Conservation (phyloP, 2,329 filamentous ascomycete species). For the Sporothrix brunneoviolacea region DNA sequence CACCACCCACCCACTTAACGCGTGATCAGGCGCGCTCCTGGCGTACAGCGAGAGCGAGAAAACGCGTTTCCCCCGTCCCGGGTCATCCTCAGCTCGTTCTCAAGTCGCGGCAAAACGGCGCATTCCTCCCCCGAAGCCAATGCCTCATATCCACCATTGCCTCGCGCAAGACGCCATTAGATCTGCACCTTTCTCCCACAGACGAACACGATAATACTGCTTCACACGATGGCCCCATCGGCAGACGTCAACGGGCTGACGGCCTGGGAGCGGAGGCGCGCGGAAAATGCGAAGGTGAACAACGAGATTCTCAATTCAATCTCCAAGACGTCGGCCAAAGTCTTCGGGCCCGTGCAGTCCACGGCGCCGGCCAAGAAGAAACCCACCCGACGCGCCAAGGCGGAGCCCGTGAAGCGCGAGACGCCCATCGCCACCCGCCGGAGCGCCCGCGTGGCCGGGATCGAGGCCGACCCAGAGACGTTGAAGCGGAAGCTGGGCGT, state of each 20-base stretch:
- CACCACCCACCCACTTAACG: constrained; percentile 10
- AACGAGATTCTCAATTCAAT: constrained; percentile 74
- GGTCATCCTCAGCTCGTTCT: too few species aligned
- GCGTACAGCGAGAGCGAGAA: background rate
- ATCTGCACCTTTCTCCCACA: too few species aligned
- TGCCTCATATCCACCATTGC: too few species aligned
- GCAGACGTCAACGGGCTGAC: constrained; percentile 47
- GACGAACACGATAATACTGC: background rate
- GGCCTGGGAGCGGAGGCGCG: constrained; percentile 77
- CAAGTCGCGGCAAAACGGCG: too few species aligned
- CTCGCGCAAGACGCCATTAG: too few species aligned
- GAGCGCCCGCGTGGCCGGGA: constrained; percentile 52
- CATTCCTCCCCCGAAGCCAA: too few species aligned
- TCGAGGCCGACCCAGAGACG: constrained; percentile 41
- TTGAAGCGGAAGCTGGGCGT: constrained; percentile 46
- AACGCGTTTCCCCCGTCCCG: constrained; percentile 1
- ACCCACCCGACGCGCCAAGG: constrained; percentile 26
- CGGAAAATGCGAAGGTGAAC: constrained; percentile 82
- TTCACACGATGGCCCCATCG: constrained; percentile 4
- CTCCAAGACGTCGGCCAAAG: constrained; percentile 53
- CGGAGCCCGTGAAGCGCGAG: constrained; percentile 30
- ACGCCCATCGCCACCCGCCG: constrained; percentile 44
- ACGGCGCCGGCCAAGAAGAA: constrained; percentile 36
- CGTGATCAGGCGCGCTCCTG: constrained; percentile 6
- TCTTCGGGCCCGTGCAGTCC: constrained; percentile 38